Evolutionary conservation across 495 filamentous ascomycete genomes (phyloP).

Genomic region (Clavariopsis aquatica): DNA sequence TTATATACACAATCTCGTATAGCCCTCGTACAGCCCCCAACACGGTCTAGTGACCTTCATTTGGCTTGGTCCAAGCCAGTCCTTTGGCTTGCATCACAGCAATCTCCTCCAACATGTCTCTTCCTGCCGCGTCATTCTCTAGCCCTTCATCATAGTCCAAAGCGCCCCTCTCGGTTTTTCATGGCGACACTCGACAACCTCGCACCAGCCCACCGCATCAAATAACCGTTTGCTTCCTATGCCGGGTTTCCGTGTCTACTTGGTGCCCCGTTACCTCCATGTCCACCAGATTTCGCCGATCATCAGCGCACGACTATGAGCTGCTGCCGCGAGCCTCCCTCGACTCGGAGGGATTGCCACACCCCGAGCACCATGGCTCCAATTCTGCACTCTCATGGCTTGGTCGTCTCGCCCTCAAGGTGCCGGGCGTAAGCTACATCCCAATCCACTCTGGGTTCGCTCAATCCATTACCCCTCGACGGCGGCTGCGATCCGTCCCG

Average conservation of each 20-base stretch:
- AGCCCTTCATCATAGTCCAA: too few species aligned
- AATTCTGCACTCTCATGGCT: slow-evolving; percentile 16
- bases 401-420: neutral
- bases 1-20: too few species aligned
- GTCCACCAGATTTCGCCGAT: slow-evolving; percentile 25
- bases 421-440: slow-evolving; percentile 11
- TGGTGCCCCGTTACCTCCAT: slow-evolving; percentile 8
- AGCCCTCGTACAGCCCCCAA: too few species aligned
- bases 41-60: too few species aligned
- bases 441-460: slow-evolving; percentile 19
- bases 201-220: neutral
- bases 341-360: slow-evolving; percentile 18
- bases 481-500: slow-evolving; percentile 20
- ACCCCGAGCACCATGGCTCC: slow-evolving; percentile 10
- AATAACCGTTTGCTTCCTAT: neutral
- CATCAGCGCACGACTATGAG: slow-evolving; percentile 30
- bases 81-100: too few species aligned
- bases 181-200: slow-evolving; percentile 2
- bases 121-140: too few species aligned
- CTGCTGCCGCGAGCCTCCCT: slow-evolving; percentile 33
- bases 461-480: slow-evolving; percentile 23
- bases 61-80: too few species aligned
- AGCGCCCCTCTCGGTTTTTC: neutral
- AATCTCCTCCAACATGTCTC: too few species aligned
- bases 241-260: too few species aligned